Evolutionary conservation across 2,329 filamentous ascomycete species (phyloP), one percentile per base, ranked within the genome.

Genomic region (Blastomyces gilchristii): DNA sequence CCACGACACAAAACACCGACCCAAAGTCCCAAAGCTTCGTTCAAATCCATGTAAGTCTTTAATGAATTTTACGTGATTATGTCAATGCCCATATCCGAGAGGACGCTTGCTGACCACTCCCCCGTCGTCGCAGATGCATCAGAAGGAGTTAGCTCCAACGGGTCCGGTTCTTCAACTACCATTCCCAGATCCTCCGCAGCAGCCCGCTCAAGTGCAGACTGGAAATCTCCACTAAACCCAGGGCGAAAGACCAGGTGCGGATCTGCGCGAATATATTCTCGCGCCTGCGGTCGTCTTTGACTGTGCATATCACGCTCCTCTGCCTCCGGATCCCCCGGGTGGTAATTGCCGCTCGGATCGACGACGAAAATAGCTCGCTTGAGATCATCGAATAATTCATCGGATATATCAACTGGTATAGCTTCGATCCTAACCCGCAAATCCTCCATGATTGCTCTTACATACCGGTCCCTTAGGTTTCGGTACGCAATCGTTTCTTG

Each of bases 291-390:
- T 22, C 45, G 37, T 11, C 58, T 64, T 64, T 67, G 64, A 63
- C 58, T 63, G 47, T 62, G 62, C 11, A 61, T 43, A 43, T 72
- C 70, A 39, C 67, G 60, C 52, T 66, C 65, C 64, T 72, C 72
- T 5, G 69, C 69, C 52, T 63, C 63, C 1, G 65, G 60, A 34
- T 72, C 71, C 4, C 70, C 71, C 1, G 71, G 71, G 62, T 74
- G 71, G 56, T 74, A 74, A 37, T 73, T 69, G 53, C 72, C 70
- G 8, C 62, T 66, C 12, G 67, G 63, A 49, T 73, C 70, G 34
- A 74, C 63, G 5, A 67, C 69, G 58, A 73, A 73, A 8, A 74
- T 64, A 1, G 69, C 71, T 22, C 71, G 69, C 64, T 73, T 73
- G 64, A 74, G 62, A 45, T 72, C 71, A 54, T 69, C 68, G 28